Percentiles rank a stretch among this genome's conserved stretches.
Evolutionary conservation across 2,329 filamentous ascomycete species (phyloP).

Genomic region (Pseudogymnoascus sp.): DNA sequence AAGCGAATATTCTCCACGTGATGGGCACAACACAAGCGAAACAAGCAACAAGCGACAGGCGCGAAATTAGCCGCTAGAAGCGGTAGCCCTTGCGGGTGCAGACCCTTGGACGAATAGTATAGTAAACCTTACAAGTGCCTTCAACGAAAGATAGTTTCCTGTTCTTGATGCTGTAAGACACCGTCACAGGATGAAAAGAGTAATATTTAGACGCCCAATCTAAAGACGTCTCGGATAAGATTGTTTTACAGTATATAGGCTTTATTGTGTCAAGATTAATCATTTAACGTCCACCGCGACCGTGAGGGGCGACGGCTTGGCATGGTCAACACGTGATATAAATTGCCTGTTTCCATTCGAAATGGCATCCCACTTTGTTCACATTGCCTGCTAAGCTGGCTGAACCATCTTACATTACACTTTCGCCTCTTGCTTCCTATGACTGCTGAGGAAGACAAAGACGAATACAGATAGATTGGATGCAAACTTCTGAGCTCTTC

Average conservation of each 20-base stretch:
- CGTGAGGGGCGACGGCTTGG: not conserved
- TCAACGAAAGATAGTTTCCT: not conserved
- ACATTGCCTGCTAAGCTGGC: not conserved
- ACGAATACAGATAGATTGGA: not conserved
- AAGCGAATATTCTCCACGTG: slow-evolving; percentile 5
- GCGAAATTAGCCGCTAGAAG: slow-evolving; percentile 1
- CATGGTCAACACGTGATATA: not conserved
- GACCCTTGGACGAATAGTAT: slow-evolving; percentile 3
- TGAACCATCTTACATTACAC: not conserved
- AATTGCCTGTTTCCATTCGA: not conserved
- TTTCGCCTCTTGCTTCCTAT: not conserved
- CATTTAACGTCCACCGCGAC: not conserved
- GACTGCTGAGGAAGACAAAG: not conserved
- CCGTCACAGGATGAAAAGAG: not conserved
- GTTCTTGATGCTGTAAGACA: not conserved
- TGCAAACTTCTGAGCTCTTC: not conserved
- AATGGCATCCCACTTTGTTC: not conserved
- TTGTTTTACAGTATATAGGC: not conserved
- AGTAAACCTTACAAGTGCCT: not conserved
- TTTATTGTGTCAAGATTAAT: not conserved
- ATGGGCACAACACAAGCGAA: slow-evolving; percentile 4
- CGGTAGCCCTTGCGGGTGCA: not conserved
- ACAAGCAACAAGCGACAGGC: slow-evolving; percentile 1
- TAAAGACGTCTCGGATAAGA: not conserved
- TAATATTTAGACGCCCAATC: not conserved